Conservation (phyloP, 495 filamentous ascomycete genomes). For the Usnea hakonensis region DNA sequence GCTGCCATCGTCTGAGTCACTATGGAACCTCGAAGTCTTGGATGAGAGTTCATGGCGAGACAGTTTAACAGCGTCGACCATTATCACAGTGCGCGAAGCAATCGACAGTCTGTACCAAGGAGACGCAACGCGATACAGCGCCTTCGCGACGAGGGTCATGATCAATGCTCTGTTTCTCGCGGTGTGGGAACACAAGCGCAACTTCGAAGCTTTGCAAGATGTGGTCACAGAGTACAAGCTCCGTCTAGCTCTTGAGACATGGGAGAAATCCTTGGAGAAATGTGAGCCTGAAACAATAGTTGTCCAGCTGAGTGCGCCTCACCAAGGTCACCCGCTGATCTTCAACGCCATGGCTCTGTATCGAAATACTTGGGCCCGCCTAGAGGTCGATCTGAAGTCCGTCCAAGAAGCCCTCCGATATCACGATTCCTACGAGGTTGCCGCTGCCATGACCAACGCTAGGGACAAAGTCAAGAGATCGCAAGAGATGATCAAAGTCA, state of each 20-base stretch:
- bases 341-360: constrained; percentile 99
- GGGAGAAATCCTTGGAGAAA: constrained; percentile 90
- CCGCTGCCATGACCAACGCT: constrained; percentile 89
- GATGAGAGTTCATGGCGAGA: constrained; percentile 83
- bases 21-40: constrained; percentile 80
- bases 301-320: constrained; percentile 85
- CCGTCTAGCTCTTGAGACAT: constrained; percentile 88
- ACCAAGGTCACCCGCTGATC: constrained; percentile 95
- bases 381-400: constrained; percentile 90
- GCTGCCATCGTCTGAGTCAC: constrained; percentile 84
- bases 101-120: constrained; percentile 94
- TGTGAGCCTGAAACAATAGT: constrained; percentile 89
- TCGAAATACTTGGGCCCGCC: constrained; percentile 83
- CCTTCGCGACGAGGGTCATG: constrained; percentile 95
- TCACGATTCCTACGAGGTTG: constrained; percentile 94
- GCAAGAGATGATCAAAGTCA: constrained; percentile 96
- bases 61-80: constrained; percentile 57
- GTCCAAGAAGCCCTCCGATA: constrained; percentile 96
- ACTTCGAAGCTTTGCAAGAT: constrained; percentile 89
- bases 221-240: constrained; percentile 98
- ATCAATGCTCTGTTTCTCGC: constrained; percentile 98
- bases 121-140: constrained; percentile 85
- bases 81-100: constrained; percentile 82
- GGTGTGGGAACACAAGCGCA: constrained; percentile 98
- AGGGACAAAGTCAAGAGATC: constrained; percentile 89